Conservation (phyloP, 1,284 basidiomycete species). For the Cryptococcus sp. region DNA sequence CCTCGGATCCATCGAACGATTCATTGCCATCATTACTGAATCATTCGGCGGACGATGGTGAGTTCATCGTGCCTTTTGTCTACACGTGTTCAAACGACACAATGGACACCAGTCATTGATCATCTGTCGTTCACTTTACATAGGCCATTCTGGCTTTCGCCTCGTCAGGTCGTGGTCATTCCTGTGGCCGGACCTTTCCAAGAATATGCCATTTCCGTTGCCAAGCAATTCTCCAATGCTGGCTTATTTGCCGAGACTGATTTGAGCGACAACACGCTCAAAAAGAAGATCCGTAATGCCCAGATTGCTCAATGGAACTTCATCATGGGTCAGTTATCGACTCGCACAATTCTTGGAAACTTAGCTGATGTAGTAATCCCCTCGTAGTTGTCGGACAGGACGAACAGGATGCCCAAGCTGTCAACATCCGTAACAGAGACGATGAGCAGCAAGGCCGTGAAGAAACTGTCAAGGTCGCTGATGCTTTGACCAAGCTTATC, state of each 20-base stretch:
- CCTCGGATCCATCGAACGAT: conserved; percentile 89
- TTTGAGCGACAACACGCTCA: conserved; percentile 86
- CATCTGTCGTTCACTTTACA: background rate
- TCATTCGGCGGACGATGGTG: conserved; percentile 97
- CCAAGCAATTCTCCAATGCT: conserved; percentile 64
- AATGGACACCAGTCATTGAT: too few species aligned
- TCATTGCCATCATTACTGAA: conserved; percentile 96
- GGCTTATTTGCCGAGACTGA: conserved; percentile 92
- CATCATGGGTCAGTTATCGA: conserved; percentile 74
- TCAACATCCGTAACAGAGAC: conserved; percentile 94
- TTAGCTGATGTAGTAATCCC: background rate
- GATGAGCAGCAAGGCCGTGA: conserved; percentile 60
- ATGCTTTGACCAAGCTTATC: conserved; percentile 41
- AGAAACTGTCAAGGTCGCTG: conserved; percentile 48
- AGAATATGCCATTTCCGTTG: conserved; percentile 84
- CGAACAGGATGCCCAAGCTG: conserved; percentile 78
- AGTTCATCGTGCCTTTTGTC: conserved; percentile 26
- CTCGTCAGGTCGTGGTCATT: conserved; percentile 90
- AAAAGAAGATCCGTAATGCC: conserved; percentile 94
- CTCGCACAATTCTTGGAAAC: background rate
- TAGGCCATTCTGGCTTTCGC: conserved; percentile 97
- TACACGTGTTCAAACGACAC: background rate
- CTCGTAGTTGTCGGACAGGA: conserved; percentile 85
- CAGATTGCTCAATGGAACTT: conserved; percentile 96
- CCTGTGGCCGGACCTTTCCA: conserved; percentile 84